phyloP scores from a whole-genome alignment of 495 filamentous ascomycete species.

The Penicillium arizonense region DNA sequence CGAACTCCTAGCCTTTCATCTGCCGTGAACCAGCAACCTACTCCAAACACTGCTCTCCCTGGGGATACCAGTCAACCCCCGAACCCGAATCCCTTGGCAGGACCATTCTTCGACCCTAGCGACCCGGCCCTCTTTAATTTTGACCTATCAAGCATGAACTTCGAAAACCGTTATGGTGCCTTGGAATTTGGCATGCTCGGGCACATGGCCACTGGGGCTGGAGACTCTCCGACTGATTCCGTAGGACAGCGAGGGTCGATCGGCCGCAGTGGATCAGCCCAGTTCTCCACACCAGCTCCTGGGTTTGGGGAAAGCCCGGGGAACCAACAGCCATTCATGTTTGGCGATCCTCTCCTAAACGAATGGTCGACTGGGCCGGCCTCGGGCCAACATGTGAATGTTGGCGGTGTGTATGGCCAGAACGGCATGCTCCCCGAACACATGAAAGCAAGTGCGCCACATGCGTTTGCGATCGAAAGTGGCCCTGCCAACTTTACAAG shows the following conservation, averaged over 20 bases:
- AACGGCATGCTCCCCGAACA: constrained; percentile 40
- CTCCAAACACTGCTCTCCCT: constrained; percentile 33
- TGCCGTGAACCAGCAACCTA: constrained; percentile 34
- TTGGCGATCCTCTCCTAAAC: constrained; percentile 46
- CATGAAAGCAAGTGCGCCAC: constrained; percentile 53
- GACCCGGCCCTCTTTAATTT: constrained; percentile 92
- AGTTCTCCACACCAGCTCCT: constrained; percentile 42
- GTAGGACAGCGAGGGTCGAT: constrained; percentile 49
- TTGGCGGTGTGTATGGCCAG: constrained; percentile 41
- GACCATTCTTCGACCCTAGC: constrained; percentile 77
- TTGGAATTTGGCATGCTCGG: constrained; percentile 92
- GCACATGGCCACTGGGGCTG: constrained; percentile 86
- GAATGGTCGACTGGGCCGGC: constrained; percentile 44
- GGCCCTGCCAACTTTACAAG: constrained; percentile 62
- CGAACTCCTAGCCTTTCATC: constrained; percentile 40
- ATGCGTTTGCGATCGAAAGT: constrained; percentile 72
- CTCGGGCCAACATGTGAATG: constrained; percentile 41
- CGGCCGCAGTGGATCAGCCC: constrained; percentile 46
- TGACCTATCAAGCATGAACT: constrained; percentile 89
- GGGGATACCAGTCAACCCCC: constrained; percentile 31
- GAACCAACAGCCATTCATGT: constrained; percentile 47
- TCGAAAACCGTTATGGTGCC: constrained; percentile 91
- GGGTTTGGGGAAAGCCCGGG: constrained; percentile 45
- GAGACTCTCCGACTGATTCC: constrained; percentile 70
- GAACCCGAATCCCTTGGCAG: constrained; percentile 52